Evolutionary conservation across 331 rosid species (phyloP).

Genomic region (Prunus yedoensis): DNA sequence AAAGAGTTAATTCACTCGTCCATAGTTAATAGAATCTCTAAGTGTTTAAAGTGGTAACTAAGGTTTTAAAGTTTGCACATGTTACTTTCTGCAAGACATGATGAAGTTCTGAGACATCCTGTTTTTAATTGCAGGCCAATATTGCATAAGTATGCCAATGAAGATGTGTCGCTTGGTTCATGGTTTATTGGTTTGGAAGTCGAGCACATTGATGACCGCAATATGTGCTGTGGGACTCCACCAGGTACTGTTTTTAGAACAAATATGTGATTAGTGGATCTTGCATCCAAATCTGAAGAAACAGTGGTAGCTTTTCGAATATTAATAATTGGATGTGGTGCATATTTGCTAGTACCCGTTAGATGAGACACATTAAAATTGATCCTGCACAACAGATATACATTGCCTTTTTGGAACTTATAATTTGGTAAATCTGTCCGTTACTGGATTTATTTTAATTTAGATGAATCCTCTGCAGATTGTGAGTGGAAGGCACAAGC

Average conservation of each 20-base stretch:
- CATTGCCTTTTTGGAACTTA: background rate
- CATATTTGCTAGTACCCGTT: background rate
- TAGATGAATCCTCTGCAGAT: slow-evolving; percentile 48
- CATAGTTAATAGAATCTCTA: background rate
- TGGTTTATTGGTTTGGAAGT: slow-evolving; percentile 98
- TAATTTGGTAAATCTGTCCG: background rate
- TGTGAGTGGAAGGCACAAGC: slow-evolving; percentile 99
- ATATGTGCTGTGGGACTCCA: slow-evolving; percentile 97
- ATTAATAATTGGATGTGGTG: background rate
- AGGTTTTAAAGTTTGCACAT: slow-evolving; percentile 3
- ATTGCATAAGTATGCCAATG: slow-evolving; percentile 90
- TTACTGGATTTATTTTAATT: slow-evolving; percentile 21
- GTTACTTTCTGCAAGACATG: background rate
- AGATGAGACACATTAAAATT: background rate
- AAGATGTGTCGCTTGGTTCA: slow-evolving; percentile 95
- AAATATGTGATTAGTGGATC: background rate
- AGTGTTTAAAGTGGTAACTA: background rate
- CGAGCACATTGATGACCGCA: slow-evolving; percentile 93
- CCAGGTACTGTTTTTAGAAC: slow-evolving; percentile 62
- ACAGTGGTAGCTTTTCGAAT: background rate
- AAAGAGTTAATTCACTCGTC: background rate
- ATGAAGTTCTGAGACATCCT: slow-evolving; percentile 14
- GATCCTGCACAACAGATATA: background rate
- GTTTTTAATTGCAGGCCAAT: slow-evolving; percentile 65
- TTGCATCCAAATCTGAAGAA: background rate